Evolutionary conservation across 2,329 filamentous ascomycete species (phyloP), one percentile per base, ranked within the genome.

Genomic region (Didymella segeticola): DNA sequence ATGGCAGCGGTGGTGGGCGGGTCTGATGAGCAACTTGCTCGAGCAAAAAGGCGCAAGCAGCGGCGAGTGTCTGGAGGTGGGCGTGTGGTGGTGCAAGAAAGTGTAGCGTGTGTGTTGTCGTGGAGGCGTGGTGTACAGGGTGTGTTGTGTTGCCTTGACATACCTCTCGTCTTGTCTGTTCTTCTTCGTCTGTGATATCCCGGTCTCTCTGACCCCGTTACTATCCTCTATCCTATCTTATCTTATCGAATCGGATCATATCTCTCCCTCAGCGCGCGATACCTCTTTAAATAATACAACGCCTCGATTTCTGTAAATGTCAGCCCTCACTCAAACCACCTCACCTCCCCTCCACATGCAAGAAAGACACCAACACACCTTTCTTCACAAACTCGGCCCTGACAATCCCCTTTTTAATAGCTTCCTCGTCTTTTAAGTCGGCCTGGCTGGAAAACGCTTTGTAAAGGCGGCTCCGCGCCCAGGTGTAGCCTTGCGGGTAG

Each of bases 321-420:
- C 31, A 50, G 19, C 20, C 10, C 14, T n/a, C n/a, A n/a, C n/a
- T n/a, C n/a, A n/a, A n/a, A n/a, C n/a, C n/a, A n/a, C n/a, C n/a
- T n/a, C n/a, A n/a, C n/a, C n/a, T n/a, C n/a, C n/a, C n/a, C n/a
- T n/a, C n/a, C n/a, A n/a, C n/a, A n/a, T n/a, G n/a, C n/a, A n/a
- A n/a, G n/a, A n/a, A n/a, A n/a, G n/a, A n/a, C n/a, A n/a, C n/a
- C n/a, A 14, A 22, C 45, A 36, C 36, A 39, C 36, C 93, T 82
- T 96, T 97, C 76, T 91, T 96, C 4, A 98, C 91, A 75, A 89
- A 97, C 62, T 96, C 86, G 0, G 92, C 93, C 56, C 88, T 82
- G 33, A 84, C 82, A 50, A 99, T 91, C 0, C 86, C 90, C 56
- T 87, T 82, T 34, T 81, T 82, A 43, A 99, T 97, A 66, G 90